Conservation (phyloP, 257 asterid genomes). For the Solanum dulcamara region DNA sequence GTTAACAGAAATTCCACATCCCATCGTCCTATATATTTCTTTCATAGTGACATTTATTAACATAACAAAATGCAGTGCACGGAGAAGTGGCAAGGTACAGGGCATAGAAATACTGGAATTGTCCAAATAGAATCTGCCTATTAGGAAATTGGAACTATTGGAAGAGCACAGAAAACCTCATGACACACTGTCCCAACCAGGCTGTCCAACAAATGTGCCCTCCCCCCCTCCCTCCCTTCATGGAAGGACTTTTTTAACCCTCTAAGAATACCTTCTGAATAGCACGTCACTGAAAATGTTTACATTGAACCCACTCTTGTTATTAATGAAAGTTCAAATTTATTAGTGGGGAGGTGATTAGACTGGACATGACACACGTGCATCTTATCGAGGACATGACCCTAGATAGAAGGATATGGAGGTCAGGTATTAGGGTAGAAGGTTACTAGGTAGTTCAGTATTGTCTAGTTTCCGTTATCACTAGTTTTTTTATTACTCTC, state of each 20-base stretch:
- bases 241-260: not conserved
- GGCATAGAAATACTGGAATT: not conserved
- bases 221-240: not conserved
- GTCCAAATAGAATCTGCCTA: not conserved
- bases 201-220: not conserved
- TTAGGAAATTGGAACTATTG: not conserved
- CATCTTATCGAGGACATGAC: not conserved
- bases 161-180: not conserved
- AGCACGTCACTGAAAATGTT: not conserved
- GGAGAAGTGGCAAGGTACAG: not conserved
- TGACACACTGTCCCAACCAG: not conserved
- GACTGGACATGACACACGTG: not conserved
- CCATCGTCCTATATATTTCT: not conserved
- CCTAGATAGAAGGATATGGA: not conserved
- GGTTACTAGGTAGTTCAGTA: not conserved
- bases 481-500: not conserved
- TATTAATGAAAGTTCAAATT: not conserved
- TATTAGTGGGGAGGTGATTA: not conserved
- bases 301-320: not conserved
- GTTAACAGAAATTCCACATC: not conserved
- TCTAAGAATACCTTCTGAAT: not conserved
- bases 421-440: not conserved
- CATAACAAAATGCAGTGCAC: not conserved
- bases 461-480: not conserved
- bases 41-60: not conserved